A percentile compares a stretch with the other conserved stretches of the same genome.
phyloP scores from a whole-genome alignment of 148 eudicot genomes.

The Rhododendron mucronatum region DNA sequence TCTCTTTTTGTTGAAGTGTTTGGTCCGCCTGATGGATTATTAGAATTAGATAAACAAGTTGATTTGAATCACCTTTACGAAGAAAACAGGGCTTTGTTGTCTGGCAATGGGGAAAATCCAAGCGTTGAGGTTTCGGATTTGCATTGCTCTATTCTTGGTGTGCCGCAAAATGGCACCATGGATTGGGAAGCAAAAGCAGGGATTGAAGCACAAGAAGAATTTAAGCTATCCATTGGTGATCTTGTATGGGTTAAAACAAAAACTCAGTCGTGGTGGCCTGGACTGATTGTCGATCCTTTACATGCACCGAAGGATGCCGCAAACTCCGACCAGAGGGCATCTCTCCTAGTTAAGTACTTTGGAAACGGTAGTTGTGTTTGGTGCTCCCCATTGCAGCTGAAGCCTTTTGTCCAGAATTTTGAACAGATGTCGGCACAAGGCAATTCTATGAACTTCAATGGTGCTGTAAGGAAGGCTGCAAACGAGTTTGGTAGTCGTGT shows the following conservation, averaged over 20 bases:
- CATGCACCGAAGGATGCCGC: conserved; percentile 12
- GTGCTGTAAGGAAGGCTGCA: conserved; percentile 33
- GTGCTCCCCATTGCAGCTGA: conserved; percentile 30
- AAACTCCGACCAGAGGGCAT: conserved; percentile 13
- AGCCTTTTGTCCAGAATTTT: conserved; percentile 32
- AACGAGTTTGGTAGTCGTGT: conserved; percentile 34
- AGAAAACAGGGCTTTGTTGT: background rate
- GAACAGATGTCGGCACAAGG: conserved; percentile 20
- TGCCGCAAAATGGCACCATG: background rate
- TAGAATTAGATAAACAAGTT: conserved; percentile 3
- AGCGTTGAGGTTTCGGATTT: background rate
- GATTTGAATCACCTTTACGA: background rate
- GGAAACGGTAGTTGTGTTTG: conserved; percentile 23
- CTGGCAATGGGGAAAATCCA: conserved; percentile 1
- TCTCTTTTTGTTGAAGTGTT: conserved; percentile 38
- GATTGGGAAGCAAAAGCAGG: background rate
- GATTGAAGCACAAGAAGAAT: background rate
- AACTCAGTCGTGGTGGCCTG: conserved; percentile 44
- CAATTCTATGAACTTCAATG: conserved; percentile 19
- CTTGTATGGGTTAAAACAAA: conserved; percentile 35
- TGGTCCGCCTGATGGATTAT: conserved; percentile 24
- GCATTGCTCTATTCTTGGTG: background rate
- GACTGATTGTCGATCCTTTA: conserved; percentile 30
- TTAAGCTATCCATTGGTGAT: conserved; percentile 23
- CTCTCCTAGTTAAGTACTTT: conserved; percentile 27